Percentiles rank a stretch among this genome's conserved stretches.
Conservation (phyloP, 495 filamentous ascomycete species). For the Talaromyces ruber region DNA sequence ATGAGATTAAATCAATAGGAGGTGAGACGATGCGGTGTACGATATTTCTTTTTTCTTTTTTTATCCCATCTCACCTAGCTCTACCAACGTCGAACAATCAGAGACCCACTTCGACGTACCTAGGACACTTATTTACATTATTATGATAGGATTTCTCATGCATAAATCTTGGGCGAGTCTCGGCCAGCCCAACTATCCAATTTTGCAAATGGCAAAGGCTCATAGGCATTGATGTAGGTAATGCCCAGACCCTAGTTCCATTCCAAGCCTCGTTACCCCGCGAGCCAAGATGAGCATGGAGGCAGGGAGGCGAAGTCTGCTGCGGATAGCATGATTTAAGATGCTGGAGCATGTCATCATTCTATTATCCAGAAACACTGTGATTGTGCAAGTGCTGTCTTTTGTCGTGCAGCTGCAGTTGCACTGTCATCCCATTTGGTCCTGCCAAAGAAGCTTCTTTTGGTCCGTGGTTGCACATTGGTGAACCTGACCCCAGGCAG, state of each 20-base stretch:
- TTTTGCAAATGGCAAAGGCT: background rate
- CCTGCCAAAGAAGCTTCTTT: background rate
- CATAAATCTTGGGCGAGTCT: background rate
- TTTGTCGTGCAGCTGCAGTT: background rate
- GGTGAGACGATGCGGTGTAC: background rate
- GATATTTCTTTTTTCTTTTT: background rate
- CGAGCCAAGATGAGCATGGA: conserved; percentile 6
- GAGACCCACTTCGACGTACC: no score
- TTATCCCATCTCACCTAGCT: background rate
- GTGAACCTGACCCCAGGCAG: background rate
- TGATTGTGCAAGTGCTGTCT: background rate
- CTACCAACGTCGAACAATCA: background rate
- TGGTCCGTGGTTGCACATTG: background rate
- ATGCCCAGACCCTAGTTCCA: conserved; percentile 5
- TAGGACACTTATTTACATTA: no score
- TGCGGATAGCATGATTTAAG: background rate
- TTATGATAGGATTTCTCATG: no score
- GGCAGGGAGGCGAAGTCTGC: background rate
- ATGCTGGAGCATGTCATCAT: background rate
- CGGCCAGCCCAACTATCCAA: background rate
- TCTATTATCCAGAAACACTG: background rate
- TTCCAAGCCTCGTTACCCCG: conserved; percentile 8
- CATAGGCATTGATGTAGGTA: background rate
- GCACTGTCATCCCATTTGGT: background rate
- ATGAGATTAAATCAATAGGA: background rate